phyloP scores from a whole-genome alignment of 2,329 filamentous ascomycete genomes.

The Plenodomus biglobosus region DNA sequence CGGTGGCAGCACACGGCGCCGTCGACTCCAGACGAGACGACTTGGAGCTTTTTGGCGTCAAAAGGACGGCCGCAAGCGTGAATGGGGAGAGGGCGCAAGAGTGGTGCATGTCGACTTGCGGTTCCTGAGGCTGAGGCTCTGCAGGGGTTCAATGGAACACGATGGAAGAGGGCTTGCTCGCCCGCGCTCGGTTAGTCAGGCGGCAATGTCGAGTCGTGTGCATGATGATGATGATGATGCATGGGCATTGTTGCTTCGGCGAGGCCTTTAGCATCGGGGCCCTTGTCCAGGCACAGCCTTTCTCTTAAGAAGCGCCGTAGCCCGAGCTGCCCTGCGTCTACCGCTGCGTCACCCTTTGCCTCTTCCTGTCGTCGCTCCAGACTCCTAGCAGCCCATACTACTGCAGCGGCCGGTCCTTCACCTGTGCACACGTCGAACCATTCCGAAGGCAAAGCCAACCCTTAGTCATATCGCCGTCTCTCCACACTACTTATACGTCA shows the following conservation, averaged over 20 bases:
- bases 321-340: not conserved
- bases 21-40: too few species aligned
- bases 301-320: conserved; percentile 18
- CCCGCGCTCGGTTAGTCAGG: conserved; percentile 10
- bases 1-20: too few species aligned
- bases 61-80: too few species aligned
- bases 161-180: conserved; percentile 5
- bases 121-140: conserved; percentile 4
- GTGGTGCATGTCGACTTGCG: not conserved
- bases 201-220: conserved; percentile 20
- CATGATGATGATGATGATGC: conserved; percentile 10
- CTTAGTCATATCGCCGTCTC: conserved; percentile 7
- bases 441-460: not conserved
- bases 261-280: conserved; percentile 2
- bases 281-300: conserved; percentile 1
- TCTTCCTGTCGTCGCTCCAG: not conserved
- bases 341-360: conserved; percentile 15
- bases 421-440: conserved; percentile 1
- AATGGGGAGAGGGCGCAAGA: too few species aligned
- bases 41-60: too few species aligned
- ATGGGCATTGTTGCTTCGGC: conserved; percentile 7
- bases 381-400: not conserved
- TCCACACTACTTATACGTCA: conserved; percentile 2
- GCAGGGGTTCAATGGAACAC: conserved; percentile 8
- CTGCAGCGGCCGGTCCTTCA: not conserved